Evolutionary conservation across 164 flowering plant genomes (phyloP).

Genomic region (Berberis vulgaris): DNA sequence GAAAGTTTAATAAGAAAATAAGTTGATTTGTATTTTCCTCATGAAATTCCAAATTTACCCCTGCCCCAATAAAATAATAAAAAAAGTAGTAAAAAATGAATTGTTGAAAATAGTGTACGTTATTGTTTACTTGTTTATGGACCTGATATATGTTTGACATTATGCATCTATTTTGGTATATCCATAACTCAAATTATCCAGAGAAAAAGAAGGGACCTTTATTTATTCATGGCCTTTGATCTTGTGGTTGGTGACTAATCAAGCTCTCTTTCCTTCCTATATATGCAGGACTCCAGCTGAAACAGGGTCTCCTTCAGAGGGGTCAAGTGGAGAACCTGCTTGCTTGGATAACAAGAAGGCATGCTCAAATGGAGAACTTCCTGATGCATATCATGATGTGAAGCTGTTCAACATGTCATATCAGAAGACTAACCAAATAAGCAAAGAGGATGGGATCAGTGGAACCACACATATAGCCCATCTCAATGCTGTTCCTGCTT

Average conservation of each 20-base stretch:
- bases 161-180: too few relatives aligned
- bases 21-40: too few relatives aligned
- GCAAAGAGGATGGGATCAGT: constrained; percentile 22
- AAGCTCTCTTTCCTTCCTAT: constrained; percentile 13
- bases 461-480: constrained; percentile 41
- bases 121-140: too few relatives aligned
- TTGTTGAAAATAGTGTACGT: too few relatives aligned
- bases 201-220: too few relatives aligned
- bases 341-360: constrained; percentile 19
- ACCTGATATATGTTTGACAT: too few relatives aligned
- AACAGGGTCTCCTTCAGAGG: constrained; percentile 22
- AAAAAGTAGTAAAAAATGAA: too few relatives aligned
- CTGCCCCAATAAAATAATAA: too few relatives aligned
- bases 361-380: constrained; percentile 19
- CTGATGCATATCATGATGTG: constrained; percentile 21
- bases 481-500: constrained; percentile 42
- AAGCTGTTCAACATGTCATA: constrained; percentile 34
- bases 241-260: background rate
- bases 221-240: background rate
- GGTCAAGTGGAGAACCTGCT: constrained; percentile 14
- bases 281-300: constrained; percentile 31
- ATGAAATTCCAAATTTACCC: too few relatives aligned
- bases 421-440: constrained; percentile 27
- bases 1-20: too few relatives aligned
- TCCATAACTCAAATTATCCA: too few relatives aligned